Evolutionary conservation across 176 grass and related monocot species (phyloP).

Genomic region (Hsuehochloa calcarea): DNA sequence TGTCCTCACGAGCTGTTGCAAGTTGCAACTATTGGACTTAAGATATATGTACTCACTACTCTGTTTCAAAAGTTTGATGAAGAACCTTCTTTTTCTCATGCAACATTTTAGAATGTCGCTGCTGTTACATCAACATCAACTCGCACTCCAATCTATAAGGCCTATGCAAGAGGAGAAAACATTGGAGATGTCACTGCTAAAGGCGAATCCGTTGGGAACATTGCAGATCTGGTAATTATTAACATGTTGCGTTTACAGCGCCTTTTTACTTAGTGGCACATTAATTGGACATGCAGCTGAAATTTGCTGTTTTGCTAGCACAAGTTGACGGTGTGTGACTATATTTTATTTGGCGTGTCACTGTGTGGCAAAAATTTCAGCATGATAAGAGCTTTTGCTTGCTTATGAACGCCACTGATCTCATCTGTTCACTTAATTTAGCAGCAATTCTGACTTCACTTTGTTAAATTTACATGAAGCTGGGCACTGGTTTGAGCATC

Average conservation of each 20-base stretch:
- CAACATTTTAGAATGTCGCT: conserved; percentile 65
- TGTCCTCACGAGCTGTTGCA: background rate
- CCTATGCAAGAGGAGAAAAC: conserved; percentile 97
- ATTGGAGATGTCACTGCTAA: conserved; percentile 99
- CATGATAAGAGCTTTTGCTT: background rate
- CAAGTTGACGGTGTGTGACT: background rate
- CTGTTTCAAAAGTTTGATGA: conserved; percentile 27
- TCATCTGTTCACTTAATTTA: conserved; percentile 17
- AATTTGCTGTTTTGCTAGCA: background rate
- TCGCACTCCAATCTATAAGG: conserved; percentile 96
- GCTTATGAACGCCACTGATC: background rate
- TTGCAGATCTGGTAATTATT: conserved; percentile 93
- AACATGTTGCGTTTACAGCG: background rate
- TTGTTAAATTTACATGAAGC: conserved; percentile 50
- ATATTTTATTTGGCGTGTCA: conserved; percentile 13
- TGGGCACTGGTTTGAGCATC: conserved; percentile 94
- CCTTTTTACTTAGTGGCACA: background rate
- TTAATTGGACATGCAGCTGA: conserved; percentile 1
- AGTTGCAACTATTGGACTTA: background rate
- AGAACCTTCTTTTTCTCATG: background rate
- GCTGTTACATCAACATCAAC: conserved; percentile 99
- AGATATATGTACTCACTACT: background rate
- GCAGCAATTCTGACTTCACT: conserved; percentile 20
- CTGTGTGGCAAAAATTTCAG: background rate
- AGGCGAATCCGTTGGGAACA: conserved; percentile 94